Base-by-base conservation (phyloP, 2,329 filamentous ascomycete species). In the Colletotrichum siamense region DNA sequence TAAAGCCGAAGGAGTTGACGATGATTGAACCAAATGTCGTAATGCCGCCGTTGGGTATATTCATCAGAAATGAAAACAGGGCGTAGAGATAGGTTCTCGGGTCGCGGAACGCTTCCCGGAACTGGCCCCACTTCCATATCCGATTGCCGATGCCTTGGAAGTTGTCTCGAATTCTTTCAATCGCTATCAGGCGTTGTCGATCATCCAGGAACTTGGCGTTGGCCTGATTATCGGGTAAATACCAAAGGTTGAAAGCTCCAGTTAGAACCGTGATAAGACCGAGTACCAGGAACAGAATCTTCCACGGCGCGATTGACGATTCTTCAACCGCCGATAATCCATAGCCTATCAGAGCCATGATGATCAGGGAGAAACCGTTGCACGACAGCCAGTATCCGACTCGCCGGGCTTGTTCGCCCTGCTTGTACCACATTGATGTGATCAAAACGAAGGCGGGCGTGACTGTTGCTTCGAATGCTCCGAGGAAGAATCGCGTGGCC, bases 121-220 rank as follows among this genome's bases (percentile, higher is more conserved):
- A 84, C 79, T 88, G 87, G 36, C 86, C 82, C 80, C 80, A 82
- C 76, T 88, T 86, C 79, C 88, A 88, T 36, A 88, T 83, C 9
- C 83, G 82, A 73, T 89, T 90, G 75, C 89, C 89, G 49, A 90
- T 86, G 0, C 89, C 89, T 72, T 88, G 86, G 6, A 85, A 82
- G 77, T 91, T 90, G 3, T 82, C 82, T 0, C 86, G 84, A 1
- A 91, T 86, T 9, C 90, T 85, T 63, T 88, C 86, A 8, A 90
- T 82, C 2, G 89, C 89, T 10, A 90, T 85, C 5, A 82, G 82
- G 68, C 87, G 89, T 79, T 94, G 91, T 32, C 89, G 85, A 1
- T 85, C 81, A 7, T 84, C 88, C 15, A 94, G 87, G 79, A 91
- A 94, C 75, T 88, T 89, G 2, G 92, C 91, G 0, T 88, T 91